Percentiles rank a stretch among this genome's conserved stretches.
These are phyloP conservation scores for Bromus sterilis DNA, from an alignment of 176 grass and related monocot genomes.

Conservation along the genomic window DNA sequence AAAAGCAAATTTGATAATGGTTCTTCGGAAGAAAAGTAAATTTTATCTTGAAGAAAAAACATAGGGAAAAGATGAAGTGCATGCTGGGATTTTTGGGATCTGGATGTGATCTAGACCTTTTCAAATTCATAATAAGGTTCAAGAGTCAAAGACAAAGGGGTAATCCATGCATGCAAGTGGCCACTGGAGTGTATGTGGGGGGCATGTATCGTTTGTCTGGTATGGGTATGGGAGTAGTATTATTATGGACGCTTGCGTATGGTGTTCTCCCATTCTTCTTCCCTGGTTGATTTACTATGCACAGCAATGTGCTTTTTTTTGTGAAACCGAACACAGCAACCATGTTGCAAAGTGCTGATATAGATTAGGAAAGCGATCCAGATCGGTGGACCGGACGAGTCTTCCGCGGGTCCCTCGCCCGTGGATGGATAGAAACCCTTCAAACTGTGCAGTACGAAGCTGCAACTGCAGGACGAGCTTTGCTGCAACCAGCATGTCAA, in stretches of 20 bases:
- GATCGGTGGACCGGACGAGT: no score
- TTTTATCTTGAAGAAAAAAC: not conserved
- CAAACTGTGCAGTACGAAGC: no score
- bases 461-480: no score
- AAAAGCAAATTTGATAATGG: not conserved
- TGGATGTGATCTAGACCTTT: slow-evolving; percentile 25
- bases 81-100: slow-evolving; percentile 27
- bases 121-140: slow-evolving; percentile 4
- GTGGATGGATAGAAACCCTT: no score
- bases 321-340: no score
- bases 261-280: not conserved
- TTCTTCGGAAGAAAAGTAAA: not conserved
- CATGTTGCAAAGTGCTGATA: slow-evolving; percentile 1
- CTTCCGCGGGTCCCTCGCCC: no score
- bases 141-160: slow-evolving; percentile 26
- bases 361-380: no score
- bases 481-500: no score
- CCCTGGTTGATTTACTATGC: not conserved
- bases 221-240: slow-evolving; percentile 32
- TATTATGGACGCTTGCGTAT: slow-evolving; percentile 18
- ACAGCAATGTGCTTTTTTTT: no score
- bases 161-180: slow-evolving; percentile 22
- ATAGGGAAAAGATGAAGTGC: slow-evolving; percentile 1
- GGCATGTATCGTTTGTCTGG: slow-evolving; percentile 38
- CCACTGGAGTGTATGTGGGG: slow-evolving; percentile 26